Conservation (phyloP, 176 grass and related monocot species). For the Phragmites australis region DNA sequence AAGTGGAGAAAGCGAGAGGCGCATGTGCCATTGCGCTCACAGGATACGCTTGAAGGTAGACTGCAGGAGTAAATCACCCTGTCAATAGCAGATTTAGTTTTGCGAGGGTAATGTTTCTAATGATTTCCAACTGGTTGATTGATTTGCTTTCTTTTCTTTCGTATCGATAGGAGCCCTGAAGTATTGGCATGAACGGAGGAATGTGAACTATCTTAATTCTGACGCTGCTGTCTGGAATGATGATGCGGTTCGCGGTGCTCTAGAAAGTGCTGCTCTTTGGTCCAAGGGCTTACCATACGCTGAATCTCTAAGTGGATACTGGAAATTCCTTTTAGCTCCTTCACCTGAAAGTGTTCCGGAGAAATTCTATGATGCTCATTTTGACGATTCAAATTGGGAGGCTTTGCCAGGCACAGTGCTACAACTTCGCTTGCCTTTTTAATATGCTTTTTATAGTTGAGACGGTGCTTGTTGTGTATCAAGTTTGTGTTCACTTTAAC, state of each 20-base stretch:
- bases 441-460: neutral
- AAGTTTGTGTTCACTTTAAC: neutral
- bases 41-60: conserved; percentile 82
- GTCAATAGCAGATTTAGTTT: neutral
- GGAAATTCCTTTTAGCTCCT: conserved; percentile 74
- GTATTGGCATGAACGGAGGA: conserved; percentile 88
- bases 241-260: conserved; percentile 53
- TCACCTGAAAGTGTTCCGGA: conserved; percentile 67
- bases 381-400: conserved; percentile 78
- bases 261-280: conserved; percentile 74
- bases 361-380: conserved; percentile 62
- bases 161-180: conserved; percentile 61
- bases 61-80: neutral
- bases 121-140: neutral
- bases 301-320: conserved; percentile 75
- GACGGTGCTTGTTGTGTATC: neutral
- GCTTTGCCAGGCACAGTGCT: conserved; percentile 64
- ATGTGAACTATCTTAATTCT: conserved; percentile 60
- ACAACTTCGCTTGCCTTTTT: neutral
- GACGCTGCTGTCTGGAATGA: conserved; percentile 76
- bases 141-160: neutral
- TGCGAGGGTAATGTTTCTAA: neutral
- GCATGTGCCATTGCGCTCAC: conserved; percentile 80
- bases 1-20: conserved; percentile 90
- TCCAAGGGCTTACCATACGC: conserved; percentile 73